These are phyloP conservation scores for Blastobotrys chiropterorum DNA, from an alignment of 805 yeast genomes.

Conservation along the genomic window DNA sequence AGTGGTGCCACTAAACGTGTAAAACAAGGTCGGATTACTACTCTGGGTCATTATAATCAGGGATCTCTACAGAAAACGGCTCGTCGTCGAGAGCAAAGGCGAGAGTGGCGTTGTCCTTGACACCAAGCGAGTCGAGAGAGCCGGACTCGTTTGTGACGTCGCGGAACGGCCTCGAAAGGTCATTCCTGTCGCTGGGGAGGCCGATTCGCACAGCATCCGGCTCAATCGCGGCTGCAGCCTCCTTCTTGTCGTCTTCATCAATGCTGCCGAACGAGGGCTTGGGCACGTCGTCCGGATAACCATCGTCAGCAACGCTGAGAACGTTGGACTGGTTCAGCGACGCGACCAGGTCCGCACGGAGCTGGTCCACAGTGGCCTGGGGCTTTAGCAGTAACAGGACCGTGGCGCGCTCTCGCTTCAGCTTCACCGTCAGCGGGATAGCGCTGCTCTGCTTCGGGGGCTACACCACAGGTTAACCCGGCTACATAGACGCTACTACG, in stretches of 20 bases:
- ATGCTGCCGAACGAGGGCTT: slow-evolving; percentile 13
- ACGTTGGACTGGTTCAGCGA: slow-evolving; percentile 12
- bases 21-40: background rate
- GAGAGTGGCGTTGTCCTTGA: slow-evolving; percentile 10
- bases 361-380: slow-evolving; percentile 19
- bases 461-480: background rate
- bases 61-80: slow-evolving; percentile 12
- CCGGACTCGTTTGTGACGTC: slow-evolving; percentile 9
- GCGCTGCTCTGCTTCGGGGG: slow-evolving; percentile 5
- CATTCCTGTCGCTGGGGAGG: slow-evolving; percentile 7
- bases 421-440: slow-evolving; percentile 10
- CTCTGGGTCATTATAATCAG: slow-evolving; percentile 3
- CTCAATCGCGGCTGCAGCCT: background rate
- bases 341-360: slow-evolving; percentile 13
- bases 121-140: slow-evolving; percentile 6
- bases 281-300: slow-evolving; percentile 10
- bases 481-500: background rate
- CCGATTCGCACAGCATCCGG: slow-evolving; percentile 8
- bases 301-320: slow-evolving; percentile 3
- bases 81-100: slow-evolving; percentile 11
- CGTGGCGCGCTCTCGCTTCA: slow-evolving; percentile 9
- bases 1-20: background rate
- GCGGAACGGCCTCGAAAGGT: slow-evolving; percentile 6
- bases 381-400: slow-evolving; percentile 14
- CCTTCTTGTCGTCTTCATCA: background rate